A percentile compares a stretch with the other conserved stretches of the same genome.
Evolutionary conservation across 176 grass and related monocot genomes (phyloP).

Genomic region (Pharus latifolius): DNA sequence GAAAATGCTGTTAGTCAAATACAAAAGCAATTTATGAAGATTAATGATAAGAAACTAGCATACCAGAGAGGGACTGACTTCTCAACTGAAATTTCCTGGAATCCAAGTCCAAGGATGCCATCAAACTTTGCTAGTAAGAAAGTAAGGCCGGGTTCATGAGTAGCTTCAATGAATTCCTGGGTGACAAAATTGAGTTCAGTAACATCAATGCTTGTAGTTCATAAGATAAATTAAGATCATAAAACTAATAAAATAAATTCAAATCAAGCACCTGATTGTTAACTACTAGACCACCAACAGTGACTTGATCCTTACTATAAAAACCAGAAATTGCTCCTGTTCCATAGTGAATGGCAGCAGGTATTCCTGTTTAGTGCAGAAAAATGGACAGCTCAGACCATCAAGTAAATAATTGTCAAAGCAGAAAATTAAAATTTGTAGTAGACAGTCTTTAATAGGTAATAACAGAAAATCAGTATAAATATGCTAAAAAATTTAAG

Average conservation of each 20-base stretch:
- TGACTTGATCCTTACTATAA: slow-evolving; percentile 71
- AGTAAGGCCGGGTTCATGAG: slow-evolving; percentile 57
- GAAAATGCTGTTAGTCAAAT: too few species aligned
- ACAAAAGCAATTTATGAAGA: too few species aligned
- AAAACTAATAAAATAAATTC: not conserved
- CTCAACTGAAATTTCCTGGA: slow-evolving; percentile 89
- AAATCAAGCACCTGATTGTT: slow-evolving; percentile 52
- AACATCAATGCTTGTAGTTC: not conserved
- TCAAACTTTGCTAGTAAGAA: slow-evolving; percentile 78
- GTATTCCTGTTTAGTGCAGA: slow-evolving; percentile 36
- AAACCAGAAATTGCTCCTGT: slow-evolving; percentile 62
- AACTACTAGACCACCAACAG: slow-evolving; percentile 53
- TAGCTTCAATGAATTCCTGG: slow-evolving; percentile 96
- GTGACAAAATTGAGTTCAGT: slow-evolving; percentile 17
- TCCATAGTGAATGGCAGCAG: slow-evolving; percentile 76
- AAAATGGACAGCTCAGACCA: not conserved
- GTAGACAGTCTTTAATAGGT: too few species aligned
- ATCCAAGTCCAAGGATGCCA: slow-evolving; percentile 92
- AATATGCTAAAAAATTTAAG: not conserved
- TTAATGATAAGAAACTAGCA: not conserved
- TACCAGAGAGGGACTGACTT: slow-evolving; percentile 75
- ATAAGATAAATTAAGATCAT: not conserved
- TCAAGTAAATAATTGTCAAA: not conserved
- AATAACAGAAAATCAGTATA: not conserved
- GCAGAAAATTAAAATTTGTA: not conserved